Percentiles rank a stretch among this genome's conserved stretches.
These are phyloP conservation scores for Globisporangium spiculum DNA, from an alignment of 352 stramenopile genomes.

Conservation along the genomic window DNA sequence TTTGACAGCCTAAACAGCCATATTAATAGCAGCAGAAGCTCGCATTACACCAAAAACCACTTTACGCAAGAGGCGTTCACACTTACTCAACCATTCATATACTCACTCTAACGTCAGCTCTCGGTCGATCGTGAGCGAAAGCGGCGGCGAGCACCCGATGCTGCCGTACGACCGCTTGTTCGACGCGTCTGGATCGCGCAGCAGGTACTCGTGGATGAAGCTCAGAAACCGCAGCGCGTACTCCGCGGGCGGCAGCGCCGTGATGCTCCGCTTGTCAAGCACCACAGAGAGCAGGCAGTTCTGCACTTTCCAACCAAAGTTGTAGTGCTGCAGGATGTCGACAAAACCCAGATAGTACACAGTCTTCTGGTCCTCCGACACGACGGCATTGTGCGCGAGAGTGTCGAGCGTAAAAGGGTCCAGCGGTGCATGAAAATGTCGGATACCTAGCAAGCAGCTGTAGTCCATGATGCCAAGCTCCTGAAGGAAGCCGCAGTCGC, in stretches of 20 bases:
- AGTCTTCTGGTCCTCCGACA: slow-evolving; percentile 63
- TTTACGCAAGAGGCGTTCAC: slow-evolving; percentile 1
- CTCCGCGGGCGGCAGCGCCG: slow-evolving; percentile 73
- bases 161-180: slow-evolving; percentile 72
- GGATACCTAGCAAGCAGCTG: slow-evolving; percentile 78
- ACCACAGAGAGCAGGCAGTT: slow-evolving; percentile 68
- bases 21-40: not conserved
- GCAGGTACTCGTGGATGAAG: slow-evolving; percentile 83
- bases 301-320: slow-evolving; percentile 82
- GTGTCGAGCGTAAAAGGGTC: slow-evolving; percentile 46
- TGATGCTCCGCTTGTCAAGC: slow-evolving; percentile 76
- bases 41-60: slow-evolving; percentile 3
- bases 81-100: not conserved
- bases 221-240: slow-evolving; percentile 84
- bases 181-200: slow-evolving; percentile 55
- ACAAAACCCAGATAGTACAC: slow-evolving; percentile 87
- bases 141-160: slow-evolving; percentile 34
- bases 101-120: slow-evolving; percentile 3
- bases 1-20: not conserved
- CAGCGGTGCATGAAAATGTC: slow-evolving; percentile 47
- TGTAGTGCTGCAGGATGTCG: slow-evolving; percentile 86
- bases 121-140: slow-evolving; percentile 14
- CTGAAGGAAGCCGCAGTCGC: slow-evolving; percentile 81
- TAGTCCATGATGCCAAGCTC: slow-evolving; percentile 89
- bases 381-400: slow-evolving; percentile 73